Evolutionary conservation across 768 basidiomycete genomes (phyloP).

Genomic region (Lenzites betulinus): DNA sequence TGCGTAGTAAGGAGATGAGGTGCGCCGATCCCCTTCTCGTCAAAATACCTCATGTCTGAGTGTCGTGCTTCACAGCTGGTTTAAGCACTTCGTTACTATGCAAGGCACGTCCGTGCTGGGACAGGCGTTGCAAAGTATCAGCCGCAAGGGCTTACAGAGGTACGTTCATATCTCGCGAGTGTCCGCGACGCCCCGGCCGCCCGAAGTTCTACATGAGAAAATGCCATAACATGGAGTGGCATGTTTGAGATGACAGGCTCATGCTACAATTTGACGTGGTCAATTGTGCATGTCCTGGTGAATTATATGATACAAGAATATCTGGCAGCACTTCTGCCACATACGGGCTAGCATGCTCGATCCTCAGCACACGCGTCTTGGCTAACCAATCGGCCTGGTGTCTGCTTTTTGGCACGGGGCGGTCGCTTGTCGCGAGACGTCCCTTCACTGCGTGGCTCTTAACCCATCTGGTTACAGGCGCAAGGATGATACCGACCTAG

Average conservation of each 20-base stretch:
- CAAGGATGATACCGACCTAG: slow-evolving; percentile 67
- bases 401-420: too few species aligned
- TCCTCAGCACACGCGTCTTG: too few species aligned
- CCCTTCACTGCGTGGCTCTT: neutral
- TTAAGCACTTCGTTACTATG: slow-evolving; percentile 69
- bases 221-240: too few species aligned
- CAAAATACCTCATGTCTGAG: neutral
- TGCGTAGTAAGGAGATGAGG: slow-evolving; percentile 82
- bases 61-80: slow-evolving; percentile 60
- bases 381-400: too few species aligned
- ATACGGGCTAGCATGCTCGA: too few species aligned
- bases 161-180: slow-evolving; percentile 31
- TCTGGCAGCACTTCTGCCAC: too few species aligned
- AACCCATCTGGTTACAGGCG: slow-evolving; percentile 40
- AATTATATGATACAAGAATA: too few species aligned
- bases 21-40: slow-evolving; percentile 36
- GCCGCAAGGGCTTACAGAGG: slow-evolving; percentile 68
- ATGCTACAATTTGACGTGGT: too few species aligned
- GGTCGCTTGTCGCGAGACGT: too few species aligned
- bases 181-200: neutral
- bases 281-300: too few species aligned
- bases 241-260: too few species aligned
- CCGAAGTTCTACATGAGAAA: too few species aligned
- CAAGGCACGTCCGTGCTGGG: slow-evolving; percentile 87
- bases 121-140: slow-evolving; percentile 73